phyloP scores from a whole-genome alignment of 306 rosid species.

The Sphenostylis stenocarpa region DNA sequence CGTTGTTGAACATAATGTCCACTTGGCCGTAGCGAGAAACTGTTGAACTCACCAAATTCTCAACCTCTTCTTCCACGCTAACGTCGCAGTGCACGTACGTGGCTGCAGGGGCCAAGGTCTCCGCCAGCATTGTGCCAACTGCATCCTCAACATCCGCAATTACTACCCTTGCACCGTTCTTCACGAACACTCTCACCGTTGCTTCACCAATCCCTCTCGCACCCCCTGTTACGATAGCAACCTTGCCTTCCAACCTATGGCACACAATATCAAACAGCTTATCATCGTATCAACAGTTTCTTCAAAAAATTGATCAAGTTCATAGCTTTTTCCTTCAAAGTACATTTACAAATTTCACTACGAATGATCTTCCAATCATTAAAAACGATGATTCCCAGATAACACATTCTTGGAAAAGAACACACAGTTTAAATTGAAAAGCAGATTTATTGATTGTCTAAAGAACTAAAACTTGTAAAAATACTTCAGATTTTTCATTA shows the following conservation, averaged over 20 bases:
- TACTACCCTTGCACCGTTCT: constrained; percentile 69
- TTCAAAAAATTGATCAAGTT: background rate
- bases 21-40: constrained; percentile 55
- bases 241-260: constrained; percentile 76
- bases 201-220: constrained; percentile 87
- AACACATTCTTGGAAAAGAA: background rate
- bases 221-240: constrained; percentile 74
- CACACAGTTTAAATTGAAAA: background rate
- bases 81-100: constrained; percentile 68
- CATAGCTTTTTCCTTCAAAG: background rate
- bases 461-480: too few species aligned
- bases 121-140: constrained; percentile 48
- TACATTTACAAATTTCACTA: background rate
- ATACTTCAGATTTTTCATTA: too few species aligned
- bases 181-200: constrained; percentile 56
- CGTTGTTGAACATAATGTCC: constrained; percentile 82
- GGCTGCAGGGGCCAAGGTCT: constrained; percentile 48
- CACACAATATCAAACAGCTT: background rate
- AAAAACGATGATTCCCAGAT: background rate
- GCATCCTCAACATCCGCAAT: constrained; percentile 69
- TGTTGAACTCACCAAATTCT: constrained; percentile 45
- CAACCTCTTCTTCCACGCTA: constrained; percentile 59
- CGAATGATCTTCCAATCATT: background rate
- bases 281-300: background rate
- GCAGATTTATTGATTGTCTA: too few species aligned